These are phyloP conservation scores for Cladosporium sphaerospermum DNA, from an alignment of 2,329 filamentous ascomycete genomes.

Conservation along the genomic window DNA sequence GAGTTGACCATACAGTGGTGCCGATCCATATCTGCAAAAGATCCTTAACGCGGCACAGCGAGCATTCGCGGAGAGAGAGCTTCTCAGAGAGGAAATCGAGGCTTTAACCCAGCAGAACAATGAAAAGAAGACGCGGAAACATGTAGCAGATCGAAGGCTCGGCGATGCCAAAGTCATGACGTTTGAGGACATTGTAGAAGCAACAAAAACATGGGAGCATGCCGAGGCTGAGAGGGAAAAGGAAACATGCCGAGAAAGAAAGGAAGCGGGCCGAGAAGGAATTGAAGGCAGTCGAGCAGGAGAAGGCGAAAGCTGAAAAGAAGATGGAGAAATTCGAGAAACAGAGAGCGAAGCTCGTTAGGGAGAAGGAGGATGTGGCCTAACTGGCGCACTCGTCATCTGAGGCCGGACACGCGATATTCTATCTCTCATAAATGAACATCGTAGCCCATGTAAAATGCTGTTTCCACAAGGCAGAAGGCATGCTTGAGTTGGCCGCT, in stretches of 20 bases:
- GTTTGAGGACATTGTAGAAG: neutral
- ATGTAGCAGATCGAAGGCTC: neutral
- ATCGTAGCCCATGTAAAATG: no score
- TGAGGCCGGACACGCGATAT: no score
- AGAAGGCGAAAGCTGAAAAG: conserved; percentile 6
- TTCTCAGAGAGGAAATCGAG: neutral
- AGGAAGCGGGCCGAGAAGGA: no score
- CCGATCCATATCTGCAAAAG: neutral
- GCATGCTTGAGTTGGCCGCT: no score
- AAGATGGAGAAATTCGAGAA: neutral
- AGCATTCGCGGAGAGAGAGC: neutral
- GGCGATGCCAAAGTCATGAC: neutral
- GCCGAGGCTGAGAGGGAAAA: neutral
- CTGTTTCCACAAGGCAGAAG: no score
- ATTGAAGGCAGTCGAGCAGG: neutral
- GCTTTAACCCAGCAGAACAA: neutral
- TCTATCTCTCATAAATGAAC: no score
- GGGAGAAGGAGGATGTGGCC: no score
- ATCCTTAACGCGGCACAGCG: neutral
- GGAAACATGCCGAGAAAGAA: neutral
- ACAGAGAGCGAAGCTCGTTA: no score
- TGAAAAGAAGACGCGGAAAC: neutral
- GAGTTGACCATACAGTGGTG: neutral
- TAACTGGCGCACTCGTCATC: no score
- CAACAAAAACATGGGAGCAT: neutral